phyloP scores from a whole-genome alignment of 495 filamentous ascomycete genomes.

The Lepidopterella palustris region DNA sequence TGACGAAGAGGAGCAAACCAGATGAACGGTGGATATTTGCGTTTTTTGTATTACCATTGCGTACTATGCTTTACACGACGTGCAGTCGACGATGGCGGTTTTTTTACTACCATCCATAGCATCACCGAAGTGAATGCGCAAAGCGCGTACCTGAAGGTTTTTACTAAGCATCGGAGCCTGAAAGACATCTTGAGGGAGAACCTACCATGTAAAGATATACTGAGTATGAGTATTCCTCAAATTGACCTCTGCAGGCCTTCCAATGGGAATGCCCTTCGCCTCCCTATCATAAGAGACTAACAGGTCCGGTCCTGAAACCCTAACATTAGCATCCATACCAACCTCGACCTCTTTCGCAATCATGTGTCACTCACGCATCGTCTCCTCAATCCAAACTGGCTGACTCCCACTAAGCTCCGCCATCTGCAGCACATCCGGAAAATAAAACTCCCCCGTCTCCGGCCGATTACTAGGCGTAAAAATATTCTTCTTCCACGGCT shows the following conservation, averaged over 20 bases:
- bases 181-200: constrained; percentile 9
- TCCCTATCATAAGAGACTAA: constrained; percentile 62
- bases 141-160: constrained; percentile 76
- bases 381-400: constrained; percentile 92
- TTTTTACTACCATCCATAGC: constrained; percentile 88
- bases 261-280: constrained; percentile 83
- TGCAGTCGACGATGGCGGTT: constrained; percentile 65
- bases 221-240: constrained; percentile 93
- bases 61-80: constrained; percentile 73
- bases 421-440: constrained; percentile 92
- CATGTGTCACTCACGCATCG: constrained; percentile 61
- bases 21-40: constrained; percentile 15
- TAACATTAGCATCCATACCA: constrained; percentile 10
- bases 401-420: constrained; percentile 76
- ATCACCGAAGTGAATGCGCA: constrained; percentile 83
- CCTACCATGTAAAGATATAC: constrained; percentile 97
- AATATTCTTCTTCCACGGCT: constrained; percentile 94
- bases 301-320: constrained; percentile 64
- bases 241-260: constrained; percentile 84
- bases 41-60: constrained; percentile 53
- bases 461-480: constrained; percentile 90
- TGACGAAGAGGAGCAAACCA: constrained; percentile 20
- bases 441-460: constrained; percentile 79
- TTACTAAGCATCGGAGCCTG: constrained; percentile 4
- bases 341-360: neutral